Evolutionary conservation across 2,329 filamentous ascomycete species (phyloP).

Genomic region (Diatrype stigma): DNA sequence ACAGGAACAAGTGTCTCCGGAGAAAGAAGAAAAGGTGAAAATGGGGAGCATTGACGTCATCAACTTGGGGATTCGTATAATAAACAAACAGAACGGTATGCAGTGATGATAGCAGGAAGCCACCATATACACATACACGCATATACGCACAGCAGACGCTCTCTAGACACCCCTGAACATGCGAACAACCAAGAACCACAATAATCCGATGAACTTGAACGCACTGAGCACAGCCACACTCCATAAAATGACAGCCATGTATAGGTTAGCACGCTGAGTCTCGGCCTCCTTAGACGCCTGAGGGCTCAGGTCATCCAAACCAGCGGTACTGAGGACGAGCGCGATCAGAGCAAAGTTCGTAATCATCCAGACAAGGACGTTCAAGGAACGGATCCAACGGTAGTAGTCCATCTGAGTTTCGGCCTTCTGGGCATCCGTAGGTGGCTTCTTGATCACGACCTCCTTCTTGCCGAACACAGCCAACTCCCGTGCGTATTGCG

Average conservation of each 20-base stretch:
- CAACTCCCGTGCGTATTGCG: constrained; percentile 87
- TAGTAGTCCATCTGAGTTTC: constrained; percentile 98
- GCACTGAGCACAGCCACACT: constrained; percentile 78
- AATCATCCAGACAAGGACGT: constrained; percentile 95
- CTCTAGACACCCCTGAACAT: constrained; percentile 70
- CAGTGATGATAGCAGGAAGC: no score
- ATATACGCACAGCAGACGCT: no score
- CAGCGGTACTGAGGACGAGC: constrained; percentile 80
- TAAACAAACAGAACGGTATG: no score
- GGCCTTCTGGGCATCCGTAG: constrained; percentile 50
- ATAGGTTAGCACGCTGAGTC: constrained; percentile 65
- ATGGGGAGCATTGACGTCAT: no score
- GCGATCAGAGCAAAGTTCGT: constrained; percentile 87
- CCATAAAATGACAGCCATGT: constrained; percentile 84
- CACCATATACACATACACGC: no score
- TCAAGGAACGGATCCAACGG: constrained; percentile 86
- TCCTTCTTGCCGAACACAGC: constrained; percentile 69
- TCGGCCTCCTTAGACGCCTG: constrained; percentile 39
- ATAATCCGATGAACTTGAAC: constrained; percentile 82
- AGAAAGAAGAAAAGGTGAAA: no score
- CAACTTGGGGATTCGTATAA: no score
- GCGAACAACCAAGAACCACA: constrained; percentile 88
- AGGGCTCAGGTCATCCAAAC: constrained; percentile 64
- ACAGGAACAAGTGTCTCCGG: no score
- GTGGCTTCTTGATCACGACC: constrained; percentile 63